These are phyloP conservation scores for Aristolochia californica DNA, from an alignment of 164 flowering plant genomes.

Conservation along the genomic window DNA sequence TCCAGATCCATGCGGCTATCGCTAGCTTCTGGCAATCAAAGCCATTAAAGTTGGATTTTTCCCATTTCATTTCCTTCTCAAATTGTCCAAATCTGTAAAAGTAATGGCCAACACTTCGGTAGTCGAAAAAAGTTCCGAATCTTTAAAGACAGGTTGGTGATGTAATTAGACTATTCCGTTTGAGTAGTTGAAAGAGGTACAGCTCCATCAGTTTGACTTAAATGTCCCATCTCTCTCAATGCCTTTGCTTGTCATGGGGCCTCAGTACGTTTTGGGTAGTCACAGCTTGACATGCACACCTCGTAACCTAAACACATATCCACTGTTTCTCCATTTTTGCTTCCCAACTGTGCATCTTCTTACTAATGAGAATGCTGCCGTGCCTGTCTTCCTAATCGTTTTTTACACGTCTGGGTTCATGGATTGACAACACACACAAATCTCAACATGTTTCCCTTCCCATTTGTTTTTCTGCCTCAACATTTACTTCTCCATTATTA, in stretches of 20 bases:
- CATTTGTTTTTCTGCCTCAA: no score
- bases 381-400: neutral
- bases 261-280: no score
- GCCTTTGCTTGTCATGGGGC: no score
- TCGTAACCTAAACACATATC: no score
- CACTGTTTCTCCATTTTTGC: neutral
- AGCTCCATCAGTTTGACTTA: neutral
- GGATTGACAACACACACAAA: neutral
- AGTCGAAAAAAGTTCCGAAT: no score
- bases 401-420: neutral
- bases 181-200: neutral
- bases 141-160: neutral
- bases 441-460: neutral
- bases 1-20: neutral
- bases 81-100: neutral
- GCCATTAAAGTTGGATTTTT: neutral
- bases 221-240: constrained; percentile 1
- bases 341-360: neutral
- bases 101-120: neutral
- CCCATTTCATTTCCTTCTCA: no score
- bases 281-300: no score
- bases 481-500: no score
- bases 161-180: neutral
- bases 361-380: neutral
- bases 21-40: neutral